Base-by-base conservation (phyloP, 495 filamentous ascomycete genomes). In the Aspergillus diversus region DNA sequence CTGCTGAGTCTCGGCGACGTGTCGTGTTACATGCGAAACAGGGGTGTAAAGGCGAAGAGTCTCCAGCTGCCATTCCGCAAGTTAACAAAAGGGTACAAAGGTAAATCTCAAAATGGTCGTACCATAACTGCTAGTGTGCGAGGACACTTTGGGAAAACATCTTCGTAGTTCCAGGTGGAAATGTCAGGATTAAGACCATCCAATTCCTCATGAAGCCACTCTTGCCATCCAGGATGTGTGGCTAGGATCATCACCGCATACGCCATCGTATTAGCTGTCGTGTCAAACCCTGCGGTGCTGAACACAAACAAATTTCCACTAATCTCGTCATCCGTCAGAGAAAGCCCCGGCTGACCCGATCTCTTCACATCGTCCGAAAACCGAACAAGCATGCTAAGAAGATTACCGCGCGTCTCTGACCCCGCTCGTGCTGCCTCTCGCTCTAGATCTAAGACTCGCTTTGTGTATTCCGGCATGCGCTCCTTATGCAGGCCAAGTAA, bases 281-380 rank as follows among this genome's bases (percentile, higher is more conserved):
- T 85, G 57, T 87, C 83, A 61, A 82, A 81, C 0, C 84, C 85
- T 4, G 84, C 85, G 33, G 80, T 74, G 33, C 74, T 85, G 63
- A 86, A 83, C 5, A 81, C 71, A 55, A 84, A 87, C 21, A 86
- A 77, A 37, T 65, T 71, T 4, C 69, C 66, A 37, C 59, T 65
- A 37, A 71, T 69, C 59, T 83, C 82, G 0, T 79, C 73, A 34
- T 80, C 74, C 7, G 52, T 78, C 50, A 77, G 72, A 11, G 50
- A 74, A n/a, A 61, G 57, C 15, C 32, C 57, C 7, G 43, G 4
- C 53, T 33, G 21, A 27, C 37, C 35, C 3, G 5, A 1, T 11
- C 15, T 16, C 13, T 51, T 61, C 15, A 64, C 71, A 34, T 70
- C 56, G 16, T 78, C 71, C 2, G 80, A 78, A 11, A 74, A 70